Conservation (phyloP, 495 filamentous ascomycete genomes). For the Aspergillus baeticus region DNA sequence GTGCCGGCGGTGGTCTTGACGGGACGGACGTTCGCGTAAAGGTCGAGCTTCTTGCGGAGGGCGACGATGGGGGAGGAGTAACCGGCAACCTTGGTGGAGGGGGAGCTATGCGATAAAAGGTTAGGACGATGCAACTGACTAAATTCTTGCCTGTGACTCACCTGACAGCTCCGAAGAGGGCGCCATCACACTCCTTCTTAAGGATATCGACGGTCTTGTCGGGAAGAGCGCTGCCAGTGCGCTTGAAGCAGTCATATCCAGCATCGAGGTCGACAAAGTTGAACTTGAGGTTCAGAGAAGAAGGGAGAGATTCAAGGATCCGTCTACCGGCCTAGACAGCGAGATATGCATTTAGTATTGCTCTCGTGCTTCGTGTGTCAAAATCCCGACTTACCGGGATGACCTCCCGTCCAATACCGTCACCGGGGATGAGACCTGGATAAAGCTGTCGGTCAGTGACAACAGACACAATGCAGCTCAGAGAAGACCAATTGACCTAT, state of each 20-base stretch:
- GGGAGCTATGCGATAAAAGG: constrained; percentile 53
- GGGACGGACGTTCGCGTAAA: constrained; percentile 97
- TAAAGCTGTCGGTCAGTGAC: constrained; percentile 21
- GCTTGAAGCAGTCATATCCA: constrained; percentile 88
- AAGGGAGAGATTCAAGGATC: constrained; percentile 84
- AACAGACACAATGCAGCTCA: not conserved
- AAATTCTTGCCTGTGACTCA: constrained; percentile 19
- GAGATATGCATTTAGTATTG: constrained; percentile 12
- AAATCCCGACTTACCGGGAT: constrained; percentile 62
- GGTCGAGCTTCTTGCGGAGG: constrained; percentile 88
- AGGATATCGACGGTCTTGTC: constrained; percentile 85
- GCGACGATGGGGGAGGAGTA: constrained; percentile 98
- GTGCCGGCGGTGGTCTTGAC: constrained; percentile 73
- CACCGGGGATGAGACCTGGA: constrained; percentile 91
- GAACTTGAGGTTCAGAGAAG: constrained; percentile 83
- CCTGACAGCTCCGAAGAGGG: constrained; percentile 93
- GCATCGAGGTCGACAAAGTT: constrained; percentile 89
- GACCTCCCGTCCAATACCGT: constrained; percentile 97
- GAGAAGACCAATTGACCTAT: constrained; percentile 45
- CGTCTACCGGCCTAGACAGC: constrained; percentile 68
- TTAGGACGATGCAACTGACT: not conserved
- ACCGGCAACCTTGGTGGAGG: constrained; percentile 80
- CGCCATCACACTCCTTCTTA: constrained; percentile 88
- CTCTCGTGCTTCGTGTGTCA: constrained; percentile 7
- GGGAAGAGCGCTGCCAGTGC: constrained; percentile 82